Base-by-base conservation (phyloP, 495 filamentous ascomycete species). In the Xylaria scruposa region DNA sequence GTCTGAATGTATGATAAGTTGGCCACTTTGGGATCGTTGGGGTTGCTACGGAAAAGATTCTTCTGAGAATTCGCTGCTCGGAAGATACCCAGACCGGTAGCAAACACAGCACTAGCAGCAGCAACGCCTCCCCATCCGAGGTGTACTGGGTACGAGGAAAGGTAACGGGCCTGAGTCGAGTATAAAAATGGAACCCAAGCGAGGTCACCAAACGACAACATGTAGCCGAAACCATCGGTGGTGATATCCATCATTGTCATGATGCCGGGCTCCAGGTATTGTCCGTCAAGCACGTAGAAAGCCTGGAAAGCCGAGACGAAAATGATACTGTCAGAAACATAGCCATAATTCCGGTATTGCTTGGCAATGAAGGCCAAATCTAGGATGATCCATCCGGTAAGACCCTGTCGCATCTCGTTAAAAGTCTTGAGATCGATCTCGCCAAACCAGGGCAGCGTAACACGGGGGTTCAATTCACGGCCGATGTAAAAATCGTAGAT, bases 401-500 rank as follows among this genome's bases (percentile, higher is more conserved):
- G 85, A 40, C 96, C 97, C 0, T 95, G 97, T 49, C 96, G 89
- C 75, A 99, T 85, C 83, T 99, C 96, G 83, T 91, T 93, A 77
- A 90, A 98, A 61, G 90, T 85, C 82, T 97, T 98, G 80, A 99
- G 92, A 77, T 99, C 97, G 60, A 98, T 87, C 60, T 91, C 90
- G 73, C 93, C 92, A 26, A 96, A 84, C 64, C 95, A 78, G 3
- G 94, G 94, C 15, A 97, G 77, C 5, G 85, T 89, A 61, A 98
- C 80, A 38, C 94, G 94, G 9, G 97, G 95, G 83, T 98, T 99
- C 70, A 98, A 91, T 78, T 98, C 96, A 46, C 96, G 94, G 24
- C 96, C 96, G 74, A 98, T 98, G 84, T 94, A 99, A 87, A 93
- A 98, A 82, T 98, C 95, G 81, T 98, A 98, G 42, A 98, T 81